A percentile compares a stretch with the other conserved stretches of the same genome.
Conservation (phyloP, 352 stramenopile species). For the Pythium myriotylum region DNA sequence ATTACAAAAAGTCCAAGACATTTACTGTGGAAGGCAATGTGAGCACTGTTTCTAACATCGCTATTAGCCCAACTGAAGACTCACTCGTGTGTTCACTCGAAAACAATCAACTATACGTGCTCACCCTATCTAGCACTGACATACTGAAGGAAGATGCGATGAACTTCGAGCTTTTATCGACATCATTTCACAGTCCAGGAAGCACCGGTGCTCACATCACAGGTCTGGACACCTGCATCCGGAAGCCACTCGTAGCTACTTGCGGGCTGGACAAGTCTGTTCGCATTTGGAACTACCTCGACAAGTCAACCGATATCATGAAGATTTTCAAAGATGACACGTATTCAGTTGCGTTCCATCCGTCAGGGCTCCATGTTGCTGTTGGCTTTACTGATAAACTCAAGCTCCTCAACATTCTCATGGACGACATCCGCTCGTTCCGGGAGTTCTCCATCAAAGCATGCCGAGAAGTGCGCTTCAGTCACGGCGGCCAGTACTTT, state of each 20-base stretch:
- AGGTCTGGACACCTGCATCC: conserved; percentile 91
- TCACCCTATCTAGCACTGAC: conserved; percentile 89
- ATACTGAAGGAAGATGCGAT: conserved; percentile 94
- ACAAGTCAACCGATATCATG: conserved; percentile 90
- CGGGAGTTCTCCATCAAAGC: conserved; percentile 92
- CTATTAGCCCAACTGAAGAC: conserved; percentile 90
- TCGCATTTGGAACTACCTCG: conserved; percentile 94
- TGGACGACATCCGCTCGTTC: conserved; percentile 92
- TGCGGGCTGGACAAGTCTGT: conserved; percentile 91
- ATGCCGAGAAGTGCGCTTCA: conserved; percentile 92
- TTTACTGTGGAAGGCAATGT: conserved; percentile 87
- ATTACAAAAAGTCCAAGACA: conserved; percentile 90
- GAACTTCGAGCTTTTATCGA: conserved; percentile 92
- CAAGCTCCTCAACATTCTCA: conserved; percentile 93
- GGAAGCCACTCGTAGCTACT: conserved; percentile 92
- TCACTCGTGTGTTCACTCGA: conserved; percentile 87
- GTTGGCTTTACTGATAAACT: conserved; percentile 95
- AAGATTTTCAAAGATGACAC: conserved; percentile 93
- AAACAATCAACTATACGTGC: conserved; percentile 91
- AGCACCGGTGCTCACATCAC: conserved; percentile 79
- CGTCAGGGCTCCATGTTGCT: conserved; percentile 86
- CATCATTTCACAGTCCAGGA: conserved; percentile 85
- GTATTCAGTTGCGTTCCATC: conserved; percentile 89
- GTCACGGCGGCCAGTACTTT: conserved; percentile 90
- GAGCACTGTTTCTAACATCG: conserved; percentile 80